Evolutionary conservation across 1,284 basidiomycete species (phyloP).

Genomic region (Sanghuangporus weigelae): DNA sequence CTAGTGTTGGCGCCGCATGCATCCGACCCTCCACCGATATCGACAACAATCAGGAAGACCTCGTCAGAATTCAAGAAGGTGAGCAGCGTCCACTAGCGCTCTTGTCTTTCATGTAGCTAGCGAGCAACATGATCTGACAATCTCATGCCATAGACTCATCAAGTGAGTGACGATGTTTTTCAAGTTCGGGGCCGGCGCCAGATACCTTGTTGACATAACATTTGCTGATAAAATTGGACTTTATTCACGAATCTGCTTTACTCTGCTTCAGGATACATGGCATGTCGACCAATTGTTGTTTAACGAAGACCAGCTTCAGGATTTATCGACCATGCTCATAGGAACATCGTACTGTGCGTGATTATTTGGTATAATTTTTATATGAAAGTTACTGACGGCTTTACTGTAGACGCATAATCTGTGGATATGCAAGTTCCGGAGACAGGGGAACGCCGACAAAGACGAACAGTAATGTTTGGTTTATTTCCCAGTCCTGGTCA

Average conservation of each 20-base stretch:
- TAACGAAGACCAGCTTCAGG: conserved; percentile 85
- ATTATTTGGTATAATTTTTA: neutral
- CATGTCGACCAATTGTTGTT: conserved; percentile 88
- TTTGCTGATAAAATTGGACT: neutral
- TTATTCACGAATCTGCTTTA: neutral
- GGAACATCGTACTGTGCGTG: conserved; percentile 86
- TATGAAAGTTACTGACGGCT: neutral
- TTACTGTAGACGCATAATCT: conserved; percentile 5
- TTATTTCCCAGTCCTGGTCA: too few species aligned
- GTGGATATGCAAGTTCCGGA: neutral
- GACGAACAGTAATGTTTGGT: neutral
- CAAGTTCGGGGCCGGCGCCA: conserved; percentile 29
- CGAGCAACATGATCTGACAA: neutral
- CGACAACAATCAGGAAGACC: conserved; percentile 83
- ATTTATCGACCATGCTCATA: conserved; percentile 83
- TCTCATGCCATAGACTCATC: conserved; percentile 50
- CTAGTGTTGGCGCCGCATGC: conserved; percentile 74
- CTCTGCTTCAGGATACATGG: conserved; percentile 74
- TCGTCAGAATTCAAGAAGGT: conserved; percentile 89
- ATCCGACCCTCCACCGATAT: conserved; percentile 89
- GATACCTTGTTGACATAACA: neutral
- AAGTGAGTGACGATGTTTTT: conserved; percentile 36
- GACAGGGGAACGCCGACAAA: neutral
- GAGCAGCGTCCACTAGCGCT: conserved; percentile 19
- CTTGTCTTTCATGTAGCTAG: neutral